A percentile compares a stretch with the other conserved stretches of the same genome.
These are phyloP conservation scores for Dinochytrium kinnereticum DNA, from an alignment of 371 early-diverging fungal species.

Conservation along the genomic window DNA sequence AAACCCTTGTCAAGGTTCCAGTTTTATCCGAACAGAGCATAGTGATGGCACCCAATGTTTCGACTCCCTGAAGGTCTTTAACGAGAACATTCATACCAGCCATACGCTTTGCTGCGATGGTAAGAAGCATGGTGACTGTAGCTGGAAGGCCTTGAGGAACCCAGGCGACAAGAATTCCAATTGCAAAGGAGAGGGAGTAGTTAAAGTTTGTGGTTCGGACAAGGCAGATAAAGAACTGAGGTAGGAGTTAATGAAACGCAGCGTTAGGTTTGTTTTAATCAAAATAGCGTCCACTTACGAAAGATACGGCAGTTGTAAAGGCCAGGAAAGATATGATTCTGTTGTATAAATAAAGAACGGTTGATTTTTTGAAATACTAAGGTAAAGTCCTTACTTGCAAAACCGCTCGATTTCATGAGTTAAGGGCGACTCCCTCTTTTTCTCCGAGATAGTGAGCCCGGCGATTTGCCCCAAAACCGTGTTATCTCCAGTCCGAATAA, in stretches of 20 bases:
- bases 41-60: slow-evolving; percentile 93
- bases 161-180: slow-evolving; percentile 76
- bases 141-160: slow-evolving; percentile 91
- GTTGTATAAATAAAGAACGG: slow-evolving; percentile 56
- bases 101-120: slow-evolving; percentile 95
- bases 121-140: slow-evolving; percentile 83
- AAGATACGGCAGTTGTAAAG: slow-evolving; percentile 70
- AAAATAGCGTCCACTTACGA: slow-evolving; percentile 59
- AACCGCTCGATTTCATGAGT: slow-evolving; percentile 78
- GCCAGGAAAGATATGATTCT: slow-evolving; percentile 85
- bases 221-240: slow-evolving; percentile 42
- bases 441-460: slow-evolving; percentile 75
- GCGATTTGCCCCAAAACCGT: slow-evolving; percentile 95
- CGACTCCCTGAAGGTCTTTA: slow-evolving; percentile 92
- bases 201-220: slow-evolving; percentile 41
- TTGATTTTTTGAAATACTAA: neutral
- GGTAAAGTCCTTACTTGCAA: slow-evolving; percentile 40
- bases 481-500: slow-evolving; percentile 87
- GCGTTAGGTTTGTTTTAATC: neutral
- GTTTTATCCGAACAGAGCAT: slow-evolving; percentile 93
- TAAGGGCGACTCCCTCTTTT: slow-evolving; percentile 73
- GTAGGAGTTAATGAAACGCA: too few relatives aligned
- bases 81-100: slow-evolving; percentile 84
- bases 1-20: slow-evolving; percentile 82
- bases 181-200: slow-evolving; percentile 56